Evolutionary conservation across 805 yeast genomes (phyloP), one percentile per base, ranked within the genome.

Genomic region (Ogataea corticis): DNA sequence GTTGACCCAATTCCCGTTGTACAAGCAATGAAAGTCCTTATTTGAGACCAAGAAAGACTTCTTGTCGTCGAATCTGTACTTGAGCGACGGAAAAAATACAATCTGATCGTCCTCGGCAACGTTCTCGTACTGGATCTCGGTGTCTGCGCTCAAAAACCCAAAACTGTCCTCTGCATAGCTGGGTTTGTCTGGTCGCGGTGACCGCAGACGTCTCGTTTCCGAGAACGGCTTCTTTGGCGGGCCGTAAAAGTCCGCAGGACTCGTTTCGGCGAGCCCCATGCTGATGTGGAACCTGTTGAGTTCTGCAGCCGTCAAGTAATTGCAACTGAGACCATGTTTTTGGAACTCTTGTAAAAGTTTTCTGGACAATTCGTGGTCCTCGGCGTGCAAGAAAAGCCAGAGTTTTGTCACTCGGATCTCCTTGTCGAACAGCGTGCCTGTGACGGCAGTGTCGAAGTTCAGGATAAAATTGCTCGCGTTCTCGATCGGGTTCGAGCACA

Each of bases 1-100:
- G 67, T 94, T 92, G 39, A 94, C 79, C 91, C 96, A 92, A 50
- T 86, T 87, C 38, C 83, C 82, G 46, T 85, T 83, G 58, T 83
- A 82, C 9, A 92, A 72, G 36, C 97, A 85, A 50, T 79, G 79
- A 62, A 86, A 88, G 60, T 94, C 99, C 31, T 78, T 73, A 48
- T 79, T 76, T 1, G 82, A 73, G 7, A 92, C 76, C 4, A 76
- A 74, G 51, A 86, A 75, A 1, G 67, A 63, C 33, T 79, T 73
- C 4, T 75, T 76, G 54, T 82, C 84, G 19, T 66, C 61, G 55
- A 89, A 82, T 14, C 66, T 67, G 51, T 77, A 73, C 27, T 69
- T 70, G 40, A 86, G 62, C 4, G 72, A 34, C 2, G 71, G 71
- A 6, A 46, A 38, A 30, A 62, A 65, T 6, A 54, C 46, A 7